These are phyloP conservation scores for Diaporthe citri DNA, from an alignment of 2,329 filamentous ascomycete genomes.

Conservation along the genomic window DNA sequence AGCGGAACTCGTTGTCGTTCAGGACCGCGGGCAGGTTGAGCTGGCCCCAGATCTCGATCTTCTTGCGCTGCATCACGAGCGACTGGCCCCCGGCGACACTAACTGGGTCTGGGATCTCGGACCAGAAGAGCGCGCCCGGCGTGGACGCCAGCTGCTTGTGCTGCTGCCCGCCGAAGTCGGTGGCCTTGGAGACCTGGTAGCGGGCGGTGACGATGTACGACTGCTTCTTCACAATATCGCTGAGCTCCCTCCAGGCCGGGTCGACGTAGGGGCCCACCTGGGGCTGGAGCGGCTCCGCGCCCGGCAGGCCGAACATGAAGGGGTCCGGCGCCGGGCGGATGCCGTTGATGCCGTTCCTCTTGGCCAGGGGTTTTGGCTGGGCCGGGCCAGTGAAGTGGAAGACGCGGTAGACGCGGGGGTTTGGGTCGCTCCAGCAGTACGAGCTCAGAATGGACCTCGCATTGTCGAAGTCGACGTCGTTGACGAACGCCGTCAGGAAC, in stretches of 20 bases:
- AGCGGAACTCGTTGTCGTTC: conserved; percentile 65
- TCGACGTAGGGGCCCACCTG: conserved; percentile 7
- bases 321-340: conserved; percentile 34
- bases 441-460: conserved; percentile 68
- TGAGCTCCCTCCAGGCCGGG: conserved; percentile 63
- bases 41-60: conserved; percentile 68
- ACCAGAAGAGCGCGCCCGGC: conserved; percentile 67
- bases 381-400: conserved; percentile 64
- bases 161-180: conserved; percentile 57
- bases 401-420: conserved; percentile 62
- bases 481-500: conserved; percentile 68
- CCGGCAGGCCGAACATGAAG: conserved; percentile 36
- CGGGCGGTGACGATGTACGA: conserved; percentile 69
- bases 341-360: conserved; percentile 43
- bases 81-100: conserved; percentile 49
- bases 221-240: conserved; percentile 66
- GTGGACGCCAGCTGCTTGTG: conserved; percentile 37
- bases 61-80: conserved; percentile 66
- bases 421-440: conserved; percentile 68
- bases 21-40: conserved; percentile 62
- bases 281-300: conserved; percentile 13
- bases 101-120: conserved; percentile 70
- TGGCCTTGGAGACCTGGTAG: conserved; percentile 64
- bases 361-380: conserved; percentile 39
- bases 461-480: conserved; percentile 61